These are phyloP conservation scores for Lecanicillium sp. DNA, from an alignment of 2,329 filamentous ascomycete species.

Conservation along the genomic window DNA sequence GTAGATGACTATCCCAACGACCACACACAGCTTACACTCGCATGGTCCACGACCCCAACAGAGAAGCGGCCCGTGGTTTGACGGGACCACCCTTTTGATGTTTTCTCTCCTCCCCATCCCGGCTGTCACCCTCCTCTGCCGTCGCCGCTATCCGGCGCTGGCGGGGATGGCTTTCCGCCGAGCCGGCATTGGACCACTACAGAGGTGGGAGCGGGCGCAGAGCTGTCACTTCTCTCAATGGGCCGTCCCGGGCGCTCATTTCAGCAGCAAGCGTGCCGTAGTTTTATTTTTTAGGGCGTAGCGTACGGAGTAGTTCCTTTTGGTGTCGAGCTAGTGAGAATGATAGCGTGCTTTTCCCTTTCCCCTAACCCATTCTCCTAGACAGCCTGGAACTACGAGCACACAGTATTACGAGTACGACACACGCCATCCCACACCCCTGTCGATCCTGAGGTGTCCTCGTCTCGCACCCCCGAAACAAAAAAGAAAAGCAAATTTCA, in stretches of 20 bases:
- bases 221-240: constrained; percentile 7
- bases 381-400: not conserved
- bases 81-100: no score
- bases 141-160: constrained; percentile 2
- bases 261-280: not conserved
- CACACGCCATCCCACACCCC: constrained; percentile 3
- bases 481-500: constrained; percentile 3
- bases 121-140: no score
- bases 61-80: no score
- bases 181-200: constrained; percentile 1
- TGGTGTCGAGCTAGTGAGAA: not conserved
- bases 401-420: constrained; percentile 2
- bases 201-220: not conserved
- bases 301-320: no score
- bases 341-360: not conserved
- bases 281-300: no score
- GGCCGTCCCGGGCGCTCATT: no score
- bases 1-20: not conserved
- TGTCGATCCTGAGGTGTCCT: constrained; percentile 5
- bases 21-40: not conserved
- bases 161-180: constrained; percentile 5
- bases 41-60: not conserved
- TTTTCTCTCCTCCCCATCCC: no score
- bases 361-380: constrained; percentile 1
- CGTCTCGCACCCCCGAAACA: no score